Percentiles rank a stretch among this genome's conserved stretches.
Conservation (phyloP, 2,329 filamentous ascomycete genomes). For the Aspergillus ibericus region DNA sequence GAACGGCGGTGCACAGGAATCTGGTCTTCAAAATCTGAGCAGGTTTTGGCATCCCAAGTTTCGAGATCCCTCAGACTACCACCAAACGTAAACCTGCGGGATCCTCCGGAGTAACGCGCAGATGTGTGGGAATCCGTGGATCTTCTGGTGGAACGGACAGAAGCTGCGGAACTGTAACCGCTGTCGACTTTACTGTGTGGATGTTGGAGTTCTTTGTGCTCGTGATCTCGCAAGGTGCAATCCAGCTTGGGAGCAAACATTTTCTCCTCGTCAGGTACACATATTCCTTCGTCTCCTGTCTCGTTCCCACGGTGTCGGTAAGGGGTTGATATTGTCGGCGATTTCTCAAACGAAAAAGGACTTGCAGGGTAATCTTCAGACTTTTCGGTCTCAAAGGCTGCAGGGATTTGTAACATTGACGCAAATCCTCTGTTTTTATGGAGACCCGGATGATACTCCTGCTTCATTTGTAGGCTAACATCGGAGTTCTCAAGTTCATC, state of each 20-base stretch:
- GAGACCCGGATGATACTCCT: background rate
- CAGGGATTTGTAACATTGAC: conserved; percentile 22
- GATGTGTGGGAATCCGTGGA: conserved; percentile 31
- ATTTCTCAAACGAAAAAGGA: conserved; percentile 38
- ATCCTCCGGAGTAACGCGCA: conserved; percentile 1
- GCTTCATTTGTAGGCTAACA: background rate
- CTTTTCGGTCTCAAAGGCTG: conserved; percentile 15
- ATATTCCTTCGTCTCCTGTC: conserved; percentile 19
- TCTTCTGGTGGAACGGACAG: conserved; percentile 28
- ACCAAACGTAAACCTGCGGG: conserved; percentile 18
- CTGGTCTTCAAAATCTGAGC: conserved; percentile 5
- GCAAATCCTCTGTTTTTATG: background rate
- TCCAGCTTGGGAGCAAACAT: conserved; percentile 10
- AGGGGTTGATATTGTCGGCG: conserved; percentile 23
- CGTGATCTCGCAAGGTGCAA: conserved; percentile 7
- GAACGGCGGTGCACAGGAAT: conserved; percentile 18
- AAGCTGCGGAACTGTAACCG: conserved; percentile 41
- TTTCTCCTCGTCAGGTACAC: conserved; percentile 21
- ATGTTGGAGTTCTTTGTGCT: conserved; percentile 20
- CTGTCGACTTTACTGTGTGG: conserved; percentile 38
- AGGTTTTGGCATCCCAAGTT: background rate
- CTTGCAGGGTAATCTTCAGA: conserved; percentile 29
- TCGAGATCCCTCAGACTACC: conserved; percentile 14
- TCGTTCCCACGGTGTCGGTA: conserved; percentile 17
- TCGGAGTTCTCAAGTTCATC: background rate